Evolutionary conservation across 192 early-diverging fungal species (phyloP).

Genomic region (Spizellomyces sp.): DNA sequence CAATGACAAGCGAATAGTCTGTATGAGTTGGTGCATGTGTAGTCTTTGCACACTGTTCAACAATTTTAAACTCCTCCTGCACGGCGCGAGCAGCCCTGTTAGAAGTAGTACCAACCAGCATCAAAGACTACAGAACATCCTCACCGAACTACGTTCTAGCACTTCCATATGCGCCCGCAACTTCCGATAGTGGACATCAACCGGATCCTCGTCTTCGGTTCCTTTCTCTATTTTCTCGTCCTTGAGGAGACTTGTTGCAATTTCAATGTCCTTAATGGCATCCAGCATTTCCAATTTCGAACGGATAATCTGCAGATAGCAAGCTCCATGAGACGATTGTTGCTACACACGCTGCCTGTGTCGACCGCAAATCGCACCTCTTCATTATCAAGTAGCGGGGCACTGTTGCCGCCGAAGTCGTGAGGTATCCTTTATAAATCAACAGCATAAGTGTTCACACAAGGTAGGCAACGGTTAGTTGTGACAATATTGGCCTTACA

Average conservation of each 20-base stretch:
- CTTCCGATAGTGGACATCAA: conserved; percentile 23
- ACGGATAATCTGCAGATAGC: conserved; percentile 6
- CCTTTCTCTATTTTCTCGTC: neutral
- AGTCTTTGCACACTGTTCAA: conserved; percentile 57
- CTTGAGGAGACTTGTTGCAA: conserved; percentile 23
- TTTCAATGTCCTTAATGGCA: conserved; percentile 29
- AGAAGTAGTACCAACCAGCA: too few relatives aligned
- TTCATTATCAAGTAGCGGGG: conserved; percentile 20
- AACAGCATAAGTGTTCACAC: neutral
- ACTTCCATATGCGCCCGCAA: conserved; percentile 18
- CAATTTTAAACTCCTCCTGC: conserved; percentile 52
- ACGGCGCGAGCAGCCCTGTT: too few relatives aligned
- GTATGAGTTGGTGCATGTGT: conserved; percentile 65
- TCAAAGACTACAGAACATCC: too few relatives aligned
- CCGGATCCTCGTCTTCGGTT: conserved; percentile 16
- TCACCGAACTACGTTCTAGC: conserved; percentile 9
- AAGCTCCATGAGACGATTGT: too few relatives aligned
- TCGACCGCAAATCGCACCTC: neutral
- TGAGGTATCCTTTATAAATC: conserved; percentile 11
- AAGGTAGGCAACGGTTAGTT: too few relatives aligned
- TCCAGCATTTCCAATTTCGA: conserved; percentile 33
- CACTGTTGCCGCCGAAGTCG: conserved; percentile 12
- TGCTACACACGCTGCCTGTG: too few relatives aligned
- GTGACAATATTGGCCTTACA: neutral
- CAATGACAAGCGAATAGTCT: conserved; percentile 34